Conservation (phyloP, 495 filamentous ascomycete species). For the Podospora tetraspora region DNA sequence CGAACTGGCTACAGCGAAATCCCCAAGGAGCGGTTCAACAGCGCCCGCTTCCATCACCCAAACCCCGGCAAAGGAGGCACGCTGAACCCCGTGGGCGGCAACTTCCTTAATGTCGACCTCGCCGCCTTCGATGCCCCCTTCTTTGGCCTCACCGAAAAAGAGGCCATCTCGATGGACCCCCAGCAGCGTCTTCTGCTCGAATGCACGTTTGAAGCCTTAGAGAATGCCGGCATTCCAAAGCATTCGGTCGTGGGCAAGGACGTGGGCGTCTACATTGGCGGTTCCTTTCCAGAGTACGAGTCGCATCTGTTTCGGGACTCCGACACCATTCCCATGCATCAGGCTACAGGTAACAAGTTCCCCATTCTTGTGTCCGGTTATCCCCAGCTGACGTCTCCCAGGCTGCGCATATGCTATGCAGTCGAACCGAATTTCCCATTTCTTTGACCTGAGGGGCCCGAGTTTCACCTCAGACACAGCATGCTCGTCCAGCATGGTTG, state of each 20-base stretch:
- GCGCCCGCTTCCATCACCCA: slow-evolving; percentile 65
- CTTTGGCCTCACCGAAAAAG: slow-evolving; percentile 68
- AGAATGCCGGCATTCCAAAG: slow-evolving; percentile 80
- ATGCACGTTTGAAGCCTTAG: slow-evolving; percentile 80
- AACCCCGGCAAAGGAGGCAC: slow-evolving; percentile 69
- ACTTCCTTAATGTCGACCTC: slow-evolving; percentile 68
- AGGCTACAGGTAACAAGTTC: slow-evolving; percentile 37
- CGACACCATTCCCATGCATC: slow-evolving; percentile 52
- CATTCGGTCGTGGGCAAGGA: slow-evolving; percentile 68
- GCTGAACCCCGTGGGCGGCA: slow-evolving; percentile 70
- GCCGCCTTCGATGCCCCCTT: slow-evolving; percentile 77
- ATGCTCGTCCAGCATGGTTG: slow-evolving; percentile 69
- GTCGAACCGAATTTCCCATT: slow-evolving; percentile 59
- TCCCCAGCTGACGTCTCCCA: slow-evolving; percentile 28
- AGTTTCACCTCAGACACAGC: slow-evolving; percentile 81
- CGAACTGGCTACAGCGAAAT: slow-evolving; percentile 54
- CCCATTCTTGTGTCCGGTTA: background rate
- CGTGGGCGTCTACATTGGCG: slow-evolving; percentile 79
- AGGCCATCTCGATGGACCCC: slow-evolving; percentile 79
- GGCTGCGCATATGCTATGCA: slow-evolving; percentile 46
- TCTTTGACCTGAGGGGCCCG: slow-evolving; percentile 52
- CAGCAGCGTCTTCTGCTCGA: slow-evolving; percentile 75
- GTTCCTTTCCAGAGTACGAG: slow-evolving; percentile 79
- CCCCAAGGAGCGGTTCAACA: slow-evolving; percentile 65
- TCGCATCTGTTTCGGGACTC: slow-evolving; percentile 75